These are phyloP conservation scores for Cladosporium phlei DNA, from an alignment of 2,329 filamentous ascomycete species.

Conservation along the genomic window DNA sequence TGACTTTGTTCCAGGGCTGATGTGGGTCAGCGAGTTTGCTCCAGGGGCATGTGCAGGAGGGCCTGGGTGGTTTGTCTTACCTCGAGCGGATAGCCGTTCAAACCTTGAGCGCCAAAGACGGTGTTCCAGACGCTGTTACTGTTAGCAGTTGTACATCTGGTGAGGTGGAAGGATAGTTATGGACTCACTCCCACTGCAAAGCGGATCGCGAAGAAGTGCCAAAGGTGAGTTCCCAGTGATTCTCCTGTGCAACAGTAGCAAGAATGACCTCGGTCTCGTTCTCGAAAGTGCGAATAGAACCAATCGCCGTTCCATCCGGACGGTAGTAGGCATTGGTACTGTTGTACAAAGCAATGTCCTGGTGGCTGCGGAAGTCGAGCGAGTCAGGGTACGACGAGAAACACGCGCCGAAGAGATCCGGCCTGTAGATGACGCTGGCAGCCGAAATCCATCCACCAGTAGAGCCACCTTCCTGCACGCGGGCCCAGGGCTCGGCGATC, in stretches of 20 bases:
- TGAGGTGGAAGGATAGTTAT: not conserved
- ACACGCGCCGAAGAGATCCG: slow-evolving; percentile 35
- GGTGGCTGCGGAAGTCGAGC: slow-evolving; percentile 35
- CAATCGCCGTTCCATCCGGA: slow-evolving; percentile 25
- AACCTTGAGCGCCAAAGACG: slow-evolving; percentile 24
- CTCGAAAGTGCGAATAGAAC: slow-evolving; percentile 29
- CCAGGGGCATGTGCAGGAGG: too few species aligned
- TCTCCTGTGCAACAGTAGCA: slow-evolving; percentile 30
- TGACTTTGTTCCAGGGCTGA: slow-evolving; percentile 36
- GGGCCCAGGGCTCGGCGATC: slow-evolving; percentile 33
- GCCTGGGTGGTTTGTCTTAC: not conserved
- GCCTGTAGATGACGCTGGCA: slow-evolving; percentile 35
- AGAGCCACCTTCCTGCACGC: slow-evolving; percentile 35
- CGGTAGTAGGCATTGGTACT: slow-evolving; percentile 26
- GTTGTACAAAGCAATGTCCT: slow-evolving; percentile 35
- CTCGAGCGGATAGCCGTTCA: slow-evolving; percentile 36
- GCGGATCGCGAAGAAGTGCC: slow-evolving; percentile 33
- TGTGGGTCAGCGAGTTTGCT: not conserved
- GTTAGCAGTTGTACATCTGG: not conserved
- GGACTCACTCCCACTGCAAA: slow-evolving; percentile 32
- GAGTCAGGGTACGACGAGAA: slow-evolving; percentile 33
- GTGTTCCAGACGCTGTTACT: slow-evolving; percentile 31
- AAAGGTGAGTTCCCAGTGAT: slow-evolving; percentile 37
- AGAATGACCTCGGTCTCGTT: slow-evolving; percentile 28
- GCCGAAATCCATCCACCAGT: slow-evolving; percentile 37